Percentiles rank a stretch among this genome's conserved stretches.
phyloP scores from a whole-genome alignment of 2,329 filamentous ascomycete genomes.

The Penicillium glabrum region DNA sequence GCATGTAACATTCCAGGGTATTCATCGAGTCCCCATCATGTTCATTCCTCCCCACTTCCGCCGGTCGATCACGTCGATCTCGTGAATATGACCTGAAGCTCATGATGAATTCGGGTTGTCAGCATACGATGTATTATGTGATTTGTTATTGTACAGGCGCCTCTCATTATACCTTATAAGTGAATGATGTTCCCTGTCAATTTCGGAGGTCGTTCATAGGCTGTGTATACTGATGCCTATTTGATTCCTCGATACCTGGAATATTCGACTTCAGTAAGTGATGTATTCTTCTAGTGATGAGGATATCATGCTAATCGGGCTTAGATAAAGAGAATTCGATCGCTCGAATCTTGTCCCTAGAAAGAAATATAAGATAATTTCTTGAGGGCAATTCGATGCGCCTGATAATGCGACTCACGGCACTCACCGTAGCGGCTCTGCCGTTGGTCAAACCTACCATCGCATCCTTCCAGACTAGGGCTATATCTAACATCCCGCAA shows the following conservation, averaged over 20 bases:
- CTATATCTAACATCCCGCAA: slow-evolving; percentile 35
- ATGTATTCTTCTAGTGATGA: background rate
- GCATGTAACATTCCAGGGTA: slow-evolving; percentile 2
- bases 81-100: background rate
- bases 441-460: background rate
- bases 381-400: background rate
- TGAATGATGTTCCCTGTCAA: background rate
- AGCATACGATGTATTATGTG: background rate
- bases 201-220: background rate
- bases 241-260: background rate
- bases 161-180: background rate
- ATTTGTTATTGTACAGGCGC: background rate
- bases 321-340: background rate
- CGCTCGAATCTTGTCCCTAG: too few species aligned
- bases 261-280: background rate
- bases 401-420: slow-evolving; percentile 3
- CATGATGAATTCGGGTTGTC: background rate
- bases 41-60: background rate
- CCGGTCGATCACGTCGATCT: background rate
- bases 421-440: slow-evolving; percentile 5
- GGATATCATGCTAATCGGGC: slow-evolving; percentile 2
- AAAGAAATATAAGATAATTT: too few species aligned
- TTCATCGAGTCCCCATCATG: background rate
- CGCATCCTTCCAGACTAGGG: slow-evolving; percentile 1
- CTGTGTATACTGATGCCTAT: background rate